Percentiles rank a stretch among this genome's conserved stretches.
Conservation (phyloP, 106 monocot genomes). For the Dendrobium nobile region DNA sequence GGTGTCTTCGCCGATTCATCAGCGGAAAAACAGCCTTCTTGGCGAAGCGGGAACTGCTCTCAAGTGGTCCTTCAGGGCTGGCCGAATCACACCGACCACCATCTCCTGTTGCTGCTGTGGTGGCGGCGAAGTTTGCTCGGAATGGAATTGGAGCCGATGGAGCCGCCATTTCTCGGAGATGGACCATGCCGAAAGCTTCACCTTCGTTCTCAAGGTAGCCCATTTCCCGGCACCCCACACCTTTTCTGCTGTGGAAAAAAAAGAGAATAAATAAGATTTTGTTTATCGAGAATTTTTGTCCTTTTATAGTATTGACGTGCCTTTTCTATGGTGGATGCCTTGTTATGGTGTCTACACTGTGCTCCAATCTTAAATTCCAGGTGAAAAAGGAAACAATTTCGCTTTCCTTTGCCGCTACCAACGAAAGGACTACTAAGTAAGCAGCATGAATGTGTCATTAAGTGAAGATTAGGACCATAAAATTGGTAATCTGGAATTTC, state of each 20-base stretch:
- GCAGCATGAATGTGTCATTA: neutral
- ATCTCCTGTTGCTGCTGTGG: conserved; percentile 25
- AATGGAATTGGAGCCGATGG: conserved; percentile 81
- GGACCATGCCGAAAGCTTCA: conserved; percentile 69
- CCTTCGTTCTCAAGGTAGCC: conserved; percentile 61
- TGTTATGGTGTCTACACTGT: neutral
- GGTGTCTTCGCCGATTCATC: neutral
- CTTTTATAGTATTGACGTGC: neutral
- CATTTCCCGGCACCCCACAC: neutral
- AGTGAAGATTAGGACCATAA: too few relatives aligned
- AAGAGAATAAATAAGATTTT: neutral
- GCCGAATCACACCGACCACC: neutral
- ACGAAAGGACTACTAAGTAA: neutral
- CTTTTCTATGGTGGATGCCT: neutral
- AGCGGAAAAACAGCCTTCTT: neutral
- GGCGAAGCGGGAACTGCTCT: neutral
- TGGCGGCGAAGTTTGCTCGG: conserved; percentile 13
- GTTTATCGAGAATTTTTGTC: neutral
- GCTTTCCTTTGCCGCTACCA: neutral
- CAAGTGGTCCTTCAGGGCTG: conserved; percentile 7
- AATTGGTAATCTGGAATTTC: too few relatives aligned
- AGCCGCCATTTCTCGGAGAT: conserved; percentile 65
- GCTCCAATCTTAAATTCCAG: neutral
- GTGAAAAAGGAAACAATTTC: neutral
- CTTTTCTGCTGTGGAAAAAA: neutral